A percentile compares a stretch with the other conserved stretches of the same genome.
These are phyloP conservation scores for Penstemon newberryi DNA, from an alignment of 257 asterid genomes.

Conservation along the genomic window DNA sequence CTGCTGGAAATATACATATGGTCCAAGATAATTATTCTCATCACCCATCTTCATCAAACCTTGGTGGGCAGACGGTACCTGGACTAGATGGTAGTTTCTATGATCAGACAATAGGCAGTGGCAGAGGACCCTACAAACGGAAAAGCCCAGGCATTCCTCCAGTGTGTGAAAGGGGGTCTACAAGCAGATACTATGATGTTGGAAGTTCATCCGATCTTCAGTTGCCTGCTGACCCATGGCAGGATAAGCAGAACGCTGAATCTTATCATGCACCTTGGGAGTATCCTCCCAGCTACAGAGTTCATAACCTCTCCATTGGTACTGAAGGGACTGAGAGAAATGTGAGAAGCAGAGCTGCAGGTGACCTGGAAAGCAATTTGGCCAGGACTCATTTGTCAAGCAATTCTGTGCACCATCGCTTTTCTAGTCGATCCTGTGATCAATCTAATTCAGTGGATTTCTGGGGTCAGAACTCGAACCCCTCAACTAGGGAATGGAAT, in stretches of 20 bases:
- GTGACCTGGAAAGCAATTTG: slow-evolving; percentile 45
- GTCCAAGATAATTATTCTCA: slow-evolving; percentile 50
- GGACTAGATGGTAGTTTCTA: slow-evolving; percentile 50
- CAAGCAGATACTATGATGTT: slow-evolving; percentile 58
- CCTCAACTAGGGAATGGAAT: slow-evolving; percentile 56
- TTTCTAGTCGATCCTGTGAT: slow-evolving; percentile 38
- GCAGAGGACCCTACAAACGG: slow-evolving; percentile 68
- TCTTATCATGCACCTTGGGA: slow-evolving; percentile 53
- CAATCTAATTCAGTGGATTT: slow-evolving; percentile 42
- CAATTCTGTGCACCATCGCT: slow-evolving; percentile 42
- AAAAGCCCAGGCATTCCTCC: slow-evolving; percentile 64
- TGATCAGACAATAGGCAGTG: slow-evolving; percentile 46
- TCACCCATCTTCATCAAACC: slow-evolving; percentile 59
- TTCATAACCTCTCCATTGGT: slow-evolving; percentile 53
- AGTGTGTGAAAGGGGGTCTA: slow-evolving; percentile 57
- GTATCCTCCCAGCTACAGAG: slow-evolving; percentile 48
- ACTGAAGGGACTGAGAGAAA: slow-evolving; percentile 60
- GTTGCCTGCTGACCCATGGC: slow-evolving; percentile 51
- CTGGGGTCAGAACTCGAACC: slow-evolving; percentile 50
- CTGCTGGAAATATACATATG: slow-evolving; percentile 44
- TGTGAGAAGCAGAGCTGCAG: slow-evolving; percentile 65
- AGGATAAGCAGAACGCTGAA: slow-evolving; percentile 58
- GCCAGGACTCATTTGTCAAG: slow-evolving; percentile 45
- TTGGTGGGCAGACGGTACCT: slow-evolving; percentile 47
- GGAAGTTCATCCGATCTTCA: slow-evolving; percentile 73